Base-by-base conservation (phyloP, 2,329 filamentous ascomycete genomes). In the Rutstroemia sydowiana region DNA sequence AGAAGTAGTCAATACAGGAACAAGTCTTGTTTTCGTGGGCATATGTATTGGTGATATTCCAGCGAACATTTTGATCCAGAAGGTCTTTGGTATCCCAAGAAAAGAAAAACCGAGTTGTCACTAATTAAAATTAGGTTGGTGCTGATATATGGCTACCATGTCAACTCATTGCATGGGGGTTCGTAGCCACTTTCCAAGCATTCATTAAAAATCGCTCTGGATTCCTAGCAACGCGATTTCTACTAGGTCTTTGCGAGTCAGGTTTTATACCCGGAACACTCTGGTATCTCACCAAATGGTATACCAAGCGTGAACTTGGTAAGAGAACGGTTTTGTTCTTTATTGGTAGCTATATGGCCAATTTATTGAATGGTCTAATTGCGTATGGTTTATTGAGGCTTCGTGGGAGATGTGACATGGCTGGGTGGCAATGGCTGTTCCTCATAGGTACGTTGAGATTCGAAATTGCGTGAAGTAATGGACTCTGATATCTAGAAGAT, bases 211-310 rank as follows among this genome's bases (percentile, higher is more conserved):
- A 61, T 43, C 79, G 74, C 56, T 64, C 68, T 1, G 72, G 74
- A 2, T 66, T 81, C 0, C 66, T 79, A 1, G 71, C 68, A 5
- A 68, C 77, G 2, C 67, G 76, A 2, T 70, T 77, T 37, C 60
- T 79, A 20, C 67, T 79, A 8, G 77, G 76, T 48, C 68, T 73
- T 3, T 63, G 77, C 21, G 75, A 78, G 57, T 69, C 74, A 21
- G 74, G 75, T 1, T 77, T 79, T 55, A 73, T 74, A 3, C 76
- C 76, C 0, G 76, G 75, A 18, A 72, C 77, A 2, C 61, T 79
- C 11, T 70, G 74, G 32, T 68, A 78, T 36, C 67, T 82, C n/a
- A 76, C 71, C 1, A 77, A 72, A 1, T 81, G 76, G 76, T 81
- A 81, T 60, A 78, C 75, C 62, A 72, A 69, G 30, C 32, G 26